Evolutionary conservation across 306 rosid species (phyloP), one percentile per base, ranked within the genome.

Genomic region (Elaeagnus macrophylla): DNA sequence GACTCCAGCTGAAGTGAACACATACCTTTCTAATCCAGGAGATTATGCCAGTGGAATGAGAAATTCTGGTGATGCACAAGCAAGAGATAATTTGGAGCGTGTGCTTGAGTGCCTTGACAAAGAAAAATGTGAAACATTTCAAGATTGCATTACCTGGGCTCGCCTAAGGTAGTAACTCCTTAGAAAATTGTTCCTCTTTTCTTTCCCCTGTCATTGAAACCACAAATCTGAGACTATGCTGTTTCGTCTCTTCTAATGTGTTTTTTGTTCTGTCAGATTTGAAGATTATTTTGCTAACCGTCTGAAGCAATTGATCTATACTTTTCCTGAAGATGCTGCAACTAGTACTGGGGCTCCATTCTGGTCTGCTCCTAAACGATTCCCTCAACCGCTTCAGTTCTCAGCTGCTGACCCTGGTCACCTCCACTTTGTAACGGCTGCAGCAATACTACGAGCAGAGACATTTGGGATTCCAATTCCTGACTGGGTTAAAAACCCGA

Each of bases 51-150:
- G 55, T 2, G 18, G 55, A n/a, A 64, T 64, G 69, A 64, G 47
- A 40, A 64, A 64, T 64, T 55, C 69, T 55, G 69, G 69, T 46
- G 69, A 64, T 55, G 69, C 69, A 47, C 69, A 64, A 55, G 69
- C 69, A 37, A 54, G 69, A 41, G 48, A 14, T 55, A 64, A 54
- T 55, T 64, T 54, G 62, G 69, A 64, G 55, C 56, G 69, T 64
- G 48, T 64, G 47, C 56, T 64, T 38, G 69, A 64, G 48, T 64
- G 69, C 53, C 61, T 64, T 46, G 69, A 55, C 56, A 38, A 38
- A 41, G 69, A 55, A 41, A 47, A 61, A 64, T 64, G 69, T 17
- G 56, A 54, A 46, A 38, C 45, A 10, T 64, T 64, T 44, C 56
- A 64, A 54, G 69, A 64, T 54, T 64, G 69, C 61, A 64, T 64